phyloP scores from a whole-genome alignment of 257 asterid genomes.

The Solanum ossicruentum region DNA sequence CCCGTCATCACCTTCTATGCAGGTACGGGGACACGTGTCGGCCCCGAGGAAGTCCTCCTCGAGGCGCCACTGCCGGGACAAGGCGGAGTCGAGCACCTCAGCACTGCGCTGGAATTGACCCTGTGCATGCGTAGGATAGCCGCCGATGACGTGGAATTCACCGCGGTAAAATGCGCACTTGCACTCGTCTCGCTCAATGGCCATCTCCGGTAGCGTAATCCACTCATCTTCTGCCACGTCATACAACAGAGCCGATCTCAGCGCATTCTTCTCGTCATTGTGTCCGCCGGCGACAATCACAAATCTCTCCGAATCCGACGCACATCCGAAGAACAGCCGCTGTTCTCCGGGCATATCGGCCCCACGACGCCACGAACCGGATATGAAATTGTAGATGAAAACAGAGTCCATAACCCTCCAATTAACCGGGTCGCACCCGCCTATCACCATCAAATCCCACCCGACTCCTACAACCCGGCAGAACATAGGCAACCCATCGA shows the following conservation, averaged over 20 bases:
- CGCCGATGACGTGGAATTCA: constrained; percentile 10
- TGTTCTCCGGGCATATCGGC: constrained; percentile 6
- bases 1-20: not conserved
- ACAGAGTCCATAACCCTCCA: not conserved
- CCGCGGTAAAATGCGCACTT: constrained; percentile 1
- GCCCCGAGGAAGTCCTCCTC: not conserved
- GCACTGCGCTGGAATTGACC: constrained; percentile 1
- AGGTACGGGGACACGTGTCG: not conserved
- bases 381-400: constrained; percentile 2
- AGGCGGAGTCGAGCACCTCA: not conserved
- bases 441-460: constrained; percentile 5
- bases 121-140: constrained; percentile 5
- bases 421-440: constrained; percentile 12
- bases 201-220: constrained; percentile 8
- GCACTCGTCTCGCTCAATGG: constrained; percentile 7
- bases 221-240: constrained; percentile 10
- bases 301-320: not conserved
- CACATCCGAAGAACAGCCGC: constrained; percentile 8
- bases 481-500: constrained; percentile 7
- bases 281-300: constrained; percentile 18
- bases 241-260: constrained; percentile 1
- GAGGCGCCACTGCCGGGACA: not conserved
- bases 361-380: constrained; percentile 11
- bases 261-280: not conserved
- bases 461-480: constrained; percentile 9